Base-by-base conservation (phyloP, 2,329 filamentous ascomycete genomes). In the Myriangium duriaei region DNA sequence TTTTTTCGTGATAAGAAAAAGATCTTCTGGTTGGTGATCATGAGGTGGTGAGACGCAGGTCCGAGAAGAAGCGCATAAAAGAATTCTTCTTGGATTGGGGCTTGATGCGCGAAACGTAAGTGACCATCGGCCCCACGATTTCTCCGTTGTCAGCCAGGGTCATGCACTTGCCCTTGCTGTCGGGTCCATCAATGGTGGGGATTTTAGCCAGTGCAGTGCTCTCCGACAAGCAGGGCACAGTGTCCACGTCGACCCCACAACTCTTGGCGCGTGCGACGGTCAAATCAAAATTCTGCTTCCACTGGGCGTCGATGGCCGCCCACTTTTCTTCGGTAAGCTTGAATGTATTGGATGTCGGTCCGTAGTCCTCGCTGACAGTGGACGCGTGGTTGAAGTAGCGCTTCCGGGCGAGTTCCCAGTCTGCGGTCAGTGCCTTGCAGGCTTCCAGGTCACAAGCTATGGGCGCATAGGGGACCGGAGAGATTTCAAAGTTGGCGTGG, bases 351-450 rank as follows among this genome's bases (percentile, higher is more conserved):
- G 86, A 94, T 0, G 85, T 94, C 21, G 79, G 69, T 11, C 87
- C 86, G 49, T 93, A 93, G 60, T 95, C 85, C 59, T 94, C 87
- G 40, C 82, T 81, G 0, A 83, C 91, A 41, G 85, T 81, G 9
- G 84, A 81, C 13, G 92, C 73, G 52, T 94, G 87, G 57, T 87
- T 88, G 47, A 82, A 82, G 62, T 87, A 95, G 56, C 93, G 91
- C 56, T 74, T 73, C 34, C 85, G 74, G 17, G 88, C 88, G 21
- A 74, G 62, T 49, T 88, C 79, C 86, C 87, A 94, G 51, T 92
- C 81, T 5, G 73, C 68, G 36, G 81, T 76, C 35, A 94, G 68
- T 51, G 76, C 71, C 21, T 71, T 71, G 51, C 76, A 74, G 3
- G 68, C 62, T 7, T 77, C 53, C 15, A 47, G 39, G 46, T 80